Base-by-base conservation (phyloP, 2,329 filamentous ascomycete species). In the Sarocladium oryzae region DNA sequence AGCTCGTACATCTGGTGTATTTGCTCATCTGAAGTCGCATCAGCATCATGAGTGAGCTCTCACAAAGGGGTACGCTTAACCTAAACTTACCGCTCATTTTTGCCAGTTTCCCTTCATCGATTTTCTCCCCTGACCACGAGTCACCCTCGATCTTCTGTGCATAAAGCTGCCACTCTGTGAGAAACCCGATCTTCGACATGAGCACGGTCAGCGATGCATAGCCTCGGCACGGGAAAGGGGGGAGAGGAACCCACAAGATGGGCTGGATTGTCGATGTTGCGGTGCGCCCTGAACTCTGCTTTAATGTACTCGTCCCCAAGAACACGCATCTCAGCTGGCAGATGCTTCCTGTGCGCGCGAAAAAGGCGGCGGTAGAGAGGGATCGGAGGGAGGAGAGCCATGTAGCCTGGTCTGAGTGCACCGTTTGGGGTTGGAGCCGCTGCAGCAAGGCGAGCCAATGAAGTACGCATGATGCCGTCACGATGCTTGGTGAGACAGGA, bases 161-260 rank as follows among this genome's bases (percentile, higher is more conserved):
- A 64, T 97, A 99, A 50, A 89, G 72, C 68, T 99, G 93, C 92
- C 92, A 99, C 68, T 97, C 91, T 0, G 88, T 92, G 59, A 99
- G 76, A 67, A 99, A 99, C 2, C 92, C 93, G 60, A 97, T 89
- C 89, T 95, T 37, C 35, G 57, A 23, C 6, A 5, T 13, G n/a
- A 15, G 18, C 11, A 15, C n/a, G 5, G 13, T 49, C 13, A 40
- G 37, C 15, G 8, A 10, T 30, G 7, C 13, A 30, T 7, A 7
- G 28, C 7, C 28, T 13, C 28, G 15, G 11, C 23, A 4, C 28
- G 36, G 20, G 50, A 18, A 21, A 8, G n/a, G 15, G 15, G 46
- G 13, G 20, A 7, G 50, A 23, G 26, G 35, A 7, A 66, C 82
- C 55, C 75, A 95, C 90, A 69, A 99, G 82, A 64, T 97, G 92